phyloP scores from a whole-genome alignment of 495 filamentous ascomycete species.

The Trichoderma parareesei region DNA sequence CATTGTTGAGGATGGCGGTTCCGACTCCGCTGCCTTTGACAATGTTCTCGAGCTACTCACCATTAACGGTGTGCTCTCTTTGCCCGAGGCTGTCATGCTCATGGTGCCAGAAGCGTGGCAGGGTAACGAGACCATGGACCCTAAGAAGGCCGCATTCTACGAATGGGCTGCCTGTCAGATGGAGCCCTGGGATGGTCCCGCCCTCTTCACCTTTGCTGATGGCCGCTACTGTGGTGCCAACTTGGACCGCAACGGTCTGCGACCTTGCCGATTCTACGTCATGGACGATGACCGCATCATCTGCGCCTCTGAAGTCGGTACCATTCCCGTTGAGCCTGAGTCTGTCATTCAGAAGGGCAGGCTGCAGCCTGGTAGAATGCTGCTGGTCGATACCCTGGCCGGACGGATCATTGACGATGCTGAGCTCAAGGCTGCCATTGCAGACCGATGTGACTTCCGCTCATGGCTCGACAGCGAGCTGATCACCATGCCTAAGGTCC shows the following conservation, averaged over 20 bases:
- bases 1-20: constrained; percentile 94
- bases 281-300: constrained; percentile 98
- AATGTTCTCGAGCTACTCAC: constrained; percentile 93
- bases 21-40: constrained; percentile 96
- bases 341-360: constrained; percentile 90
- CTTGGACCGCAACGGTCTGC: constrained; percentile 94
- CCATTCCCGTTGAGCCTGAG: constrained; percentile 87
- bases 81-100: constrained; percentile 97
- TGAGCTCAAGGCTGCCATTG: constrained; percentile 86
- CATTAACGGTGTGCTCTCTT: constrained; percentile 93
- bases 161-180: constrained; percentile 99
- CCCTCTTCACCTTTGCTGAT: constrained; percentile 96
- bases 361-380: constrained; percentile 92
- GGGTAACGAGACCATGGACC: constrained; percentile 86
- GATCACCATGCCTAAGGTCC: constrained; percentile 67
- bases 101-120: constrained; percentile 99
- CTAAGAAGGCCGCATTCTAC: constrained; percentile 95
- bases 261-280: constrained; percentile 96
- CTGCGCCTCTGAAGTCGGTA: constrained; percentile 95
- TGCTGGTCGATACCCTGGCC: constrained; percentile 91
- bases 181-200: constrained; percentile 99
- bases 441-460: constrained; percentile 77
- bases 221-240: constrained; percentile 97
- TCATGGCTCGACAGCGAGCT: constrained; percentile 84
- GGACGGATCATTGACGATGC: constrained; percentile 93